Evolutionary conservation across 352 stramenopile genomes (phyloP), one percentile per base, ranked within the genome.

Genomic region (Saprolegnia parasitica): DNA sequence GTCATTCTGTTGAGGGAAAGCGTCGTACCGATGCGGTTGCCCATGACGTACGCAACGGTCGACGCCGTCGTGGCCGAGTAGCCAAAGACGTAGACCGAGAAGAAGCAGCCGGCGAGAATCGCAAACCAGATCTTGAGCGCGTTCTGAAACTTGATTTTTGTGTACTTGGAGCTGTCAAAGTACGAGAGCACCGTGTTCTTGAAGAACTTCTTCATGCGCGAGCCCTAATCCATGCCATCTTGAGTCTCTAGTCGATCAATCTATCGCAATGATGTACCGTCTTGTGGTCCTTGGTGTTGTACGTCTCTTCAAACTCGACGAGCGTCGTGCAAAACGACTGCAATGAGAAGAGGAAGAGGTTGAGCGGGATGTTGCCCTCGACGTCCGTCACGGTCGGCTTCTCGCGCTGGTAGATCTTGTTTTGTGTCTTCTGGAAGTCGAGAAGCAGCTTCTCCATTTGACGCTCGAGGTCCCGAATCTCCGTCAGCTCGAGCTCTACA

Each of bases 341-440:
- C 49, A 94, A 79, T 37, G 86, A 93, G 65, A 91, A 93, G 2
- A 93, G 71, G 67, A 93, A 93, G 20, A 93, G 65, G 65, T 93
- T 91, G 21, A 93, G 76, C 10, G 86, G 82, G 0, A 91, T 78
- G 60, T 91, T 93, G 21, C 82, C 86, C 64, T 88, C 84, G 4
- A 93, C 75, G n/a, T 91, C 81, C 72, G 86, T 86, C 40, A 74
- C 62, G 16, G 76, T 84, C 20, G 87, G 75, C 24, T 83, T 83
- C 29, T 84, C 75, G 1, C 71, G 76, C 35, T 80, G 79, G 1
- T 92, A 68, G 35, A 83, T 76, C 0, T 77, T 81, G 46, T 78
- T 88, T 52, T 92, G 86, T 0, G 77, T 74, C 16, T 78, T 74
- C 8, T 83, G 83, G 64, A 90, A 94, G 6, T 78, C 78, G 11